Conservation (phyloP, 331 rosid genomes). For the Arachis monticola region DNA sequence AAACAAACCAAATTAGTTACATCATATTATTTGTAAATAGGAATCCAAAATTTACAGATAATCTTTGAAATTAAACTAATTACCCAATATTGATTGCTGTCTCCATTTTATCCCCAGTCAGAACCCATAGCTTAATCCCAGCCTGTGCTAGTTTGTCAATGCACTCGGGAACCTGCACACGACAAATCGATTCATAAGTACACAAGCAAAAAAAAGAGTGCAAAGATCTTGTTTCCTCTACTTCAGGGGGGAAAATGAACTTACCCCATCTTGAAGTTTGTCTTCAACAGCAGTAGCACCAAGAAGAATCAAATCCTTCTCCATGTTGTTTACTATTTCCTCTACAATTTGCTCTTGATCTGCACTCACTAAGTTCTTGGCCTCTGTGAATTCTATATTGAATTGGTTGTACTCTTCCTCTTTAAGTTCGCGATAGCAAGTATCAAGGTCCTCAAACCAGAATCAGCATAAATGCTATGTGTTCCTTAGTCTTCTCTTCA, state of each 20-base stretch:
- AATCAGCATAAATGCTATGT: slow-evolving; percentile 87
- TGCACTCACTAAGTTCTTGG: slow-evolving; percentile 80
- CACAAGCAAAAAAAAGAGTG: slow-evolving; percentile 3
- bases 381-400: slow-evolving; percentile 63
- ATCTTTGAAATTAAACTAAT: slow-evolving; percentile 12
- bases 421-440: slow-evolving; percentile 78
- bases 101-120: slow-evolving; percentile 99
- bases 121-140: slow-evolving; percentile 97
- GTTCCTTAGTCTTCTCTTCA: slow-evolving; percentile 75
- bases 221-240: not conserved
- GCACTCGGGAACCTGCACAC: slow-evolving; percentile 90
- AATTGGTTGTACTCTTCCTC: slow-evolving; percentile 72
- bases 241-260: slow-evolving; percentile 32
- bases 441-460: slow-evolving; percentile 94
- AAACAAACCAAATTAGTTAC: slow-evolving; percentile 30
- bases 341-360: slow-evolving; percentile 78
- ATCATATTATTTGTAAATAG: not conserved
- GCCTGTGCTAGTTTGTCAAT: slow-evolving; percentile 99
- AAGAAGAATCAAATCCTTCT: slow-evolving; percentile 89
- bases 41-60: slow-evolving; percentile 18
- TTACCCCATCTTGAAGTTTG: slow-evolving; percentile 95
- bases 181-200: slow-evolving; percentile 25
- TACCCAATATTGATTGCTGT: slow-evolving; percentile 99
- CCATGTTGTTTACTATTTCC: slow-evolving; percentile 65
- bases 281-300: slow-evolving; percentile 99